phyloP scores from a whole-genome alignment of 139 green algal genomes.

The Pseudopediastrum boryanum region DNA sequence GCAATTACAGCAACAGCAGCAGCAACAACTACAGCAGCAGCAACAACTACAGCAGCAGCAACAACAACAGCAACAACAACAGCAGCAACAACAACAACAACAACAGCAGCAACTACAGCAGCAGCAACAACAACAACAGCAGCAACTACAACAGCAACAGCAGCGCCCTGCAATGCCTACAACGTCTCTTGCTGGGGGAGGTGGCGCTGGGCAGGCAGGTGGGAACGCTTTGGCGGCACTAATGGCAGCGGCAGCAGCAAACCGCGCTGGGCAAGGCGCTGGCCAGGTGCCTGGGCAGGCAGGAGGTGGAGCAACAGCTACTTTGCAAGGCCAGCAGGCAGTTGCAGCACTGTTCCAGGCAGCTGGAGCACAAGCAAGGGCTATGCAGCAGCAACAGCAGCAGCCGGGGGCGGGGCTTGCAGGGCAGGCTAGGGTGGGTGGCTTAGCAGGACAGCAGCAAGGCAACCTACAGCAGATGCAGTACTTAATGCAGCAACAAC shows the following conservation, averaged over 20 bases:
- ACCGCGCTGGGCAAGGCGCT: too few relatives aligned
- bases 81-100: background rate
- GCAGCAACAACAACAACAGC: constrained; percentile 22
- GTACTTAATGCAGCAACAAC: background rate
- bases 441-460: too few relatives aligned
- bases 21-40: constrained; percentile 28
- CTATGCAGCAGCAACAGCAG: background rate
- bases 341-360: too few relatives aligned
- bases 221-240: too few relatives aligned
- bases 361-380: too few relatives aligned
- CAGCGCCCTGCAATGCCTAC: too few relatives aligned
- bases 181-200: background rate
- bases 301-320: too few relatives aligned
- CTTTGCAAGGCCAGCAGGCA: too few relatives aligned
- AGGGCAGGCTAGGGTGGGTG: too few relatives aligned
- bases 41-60: background rate
- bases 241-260: too few relatives aligned
- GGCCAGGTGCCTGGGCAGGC: too few relatives aligned
- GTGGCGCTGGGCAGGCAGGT: background rate
- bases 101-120: constrained; percentile 6
- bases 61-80: background rate
- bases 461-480: background rate
- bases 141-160: too few relatives aligned
- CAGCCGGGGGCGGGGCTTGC: constrained; percentile 1
- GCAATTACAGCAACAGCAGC: constrained; percentile 19